phyloP scores from a whole-genome alignment of 2,329 filamentous ascomycete species.

The Aureobasidium sp. region DNA sequence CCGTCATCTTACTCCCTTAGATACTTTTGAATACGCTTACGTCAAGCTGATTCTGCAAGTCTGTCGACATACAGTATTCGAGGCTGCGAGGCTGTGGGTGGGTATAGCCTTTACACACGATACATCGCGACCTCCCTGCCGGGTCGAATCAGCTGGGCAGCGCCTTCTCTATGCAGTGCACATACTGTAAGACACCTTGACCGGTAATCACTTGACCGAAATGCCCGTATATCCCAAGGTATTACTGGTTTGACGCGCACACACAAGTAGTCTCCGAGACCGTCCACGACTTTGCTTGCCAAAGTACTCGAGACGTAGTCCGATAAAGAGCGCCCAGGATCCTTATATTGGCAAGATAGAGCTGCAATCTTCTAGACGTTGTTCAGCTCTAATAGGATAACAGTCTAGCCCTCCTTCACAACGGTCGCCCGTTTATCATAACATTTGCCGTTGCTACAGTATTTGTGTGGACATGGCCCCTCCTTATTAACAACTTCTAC shows the following conservation, averaged over 20 bases:
- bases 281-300: not conserved
- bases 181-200: not conserved
- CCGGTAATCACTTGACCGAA: not conserved
- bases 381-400: not conserved
- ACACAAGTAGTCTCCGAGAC: not conserved
- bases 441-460: not conserved
- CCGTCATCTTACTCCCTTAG: no score
- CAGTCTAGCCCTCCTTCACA: not conserved
- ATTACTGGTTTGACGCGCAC: not conserved
- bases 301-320: not conserved
- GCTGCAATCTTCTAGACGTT: not conserved
- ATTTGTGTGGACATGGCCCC: not conserved
- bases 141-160: not conserved
- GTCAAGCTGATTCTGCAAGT: not conserved
- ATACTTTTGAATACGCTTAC: not conserved
- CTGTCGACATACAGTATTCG: not conserved
- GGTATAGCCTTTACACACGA: not conserved
- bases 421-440: slow-evolving; percentile 7
- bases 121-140: not conserved
- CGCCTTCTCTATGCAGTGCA: not conserved
- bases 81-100: not conserved
- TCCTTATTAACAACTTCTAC: not conserved
- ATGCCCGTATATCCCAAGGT: not conserved
- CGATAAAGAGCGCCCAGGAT: not conserved
- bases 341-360: no score